These are phyloP conservation scores for Komagataella mondaviorum DNA, from an alignment of 805 yeast species.

Conservation along the genomic window DNA sequence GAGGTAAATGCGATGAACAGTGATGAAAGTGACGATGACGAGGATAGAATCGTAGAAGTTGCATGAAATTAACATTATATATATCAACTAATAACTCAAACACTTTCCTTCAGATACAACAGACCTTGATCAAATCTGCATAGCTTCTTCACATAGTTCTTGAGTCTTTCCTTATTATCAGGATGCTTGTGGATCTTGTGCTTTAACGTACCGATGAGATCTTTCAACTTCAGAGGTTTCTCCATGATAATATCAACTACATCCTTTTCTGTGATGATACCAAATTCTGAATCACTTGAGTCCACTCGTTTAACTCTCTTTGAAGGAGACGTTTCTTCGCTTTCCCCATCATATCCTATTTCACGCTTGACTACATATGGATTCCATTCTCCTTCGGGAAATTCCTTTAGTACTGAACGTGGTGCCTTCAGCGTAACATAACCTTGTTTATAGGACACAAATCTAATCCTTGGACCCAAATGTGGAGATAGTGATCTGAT, in stretches of 20 bases:
- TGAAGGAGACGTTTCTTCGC: constrained; percentile 11
- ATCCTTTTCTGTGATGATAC: constrained; percentile 50
- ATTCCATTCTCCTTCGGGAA: constrained; percentile 81
- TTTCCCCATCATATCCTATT: constrained; percentile 9
- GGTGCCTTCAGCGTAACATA: constrained; percentile 54
- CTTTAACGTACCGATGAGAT: constrained; percentile 45
- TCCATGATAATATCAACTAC: constrained; percentile 48
- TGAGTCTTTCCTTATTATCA: constrained; percentile 49
- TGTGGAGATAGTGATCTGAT: constrained; percentile 11
- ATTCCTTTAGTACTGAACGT: constrained; percentile 40
- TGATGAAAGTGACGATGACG: constrained; percentile 34
- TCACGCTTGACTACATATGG: constrained; percentile 35
- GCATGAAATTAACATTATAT: constrained; percentile 14
- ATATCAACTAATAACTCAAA: constrained; percentile 3
- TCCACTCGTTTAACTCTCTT: constrained; percentile 18
- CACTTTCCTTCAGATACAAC: constrained; percentile 6
- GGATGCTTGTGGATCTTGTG: constrained; percentile 50
- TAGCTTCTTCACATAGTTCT: constrained; percentile 17
- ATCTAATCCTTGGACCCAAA: constrained; percentile 18
- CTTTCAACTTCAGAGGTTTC: constrained; percentile 38
- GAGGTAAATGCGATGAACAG: constrained; percentile 32
- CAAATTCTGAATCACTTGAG: constrained; percentile 4
- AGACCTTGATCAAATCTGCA: constrained; percentile 17
- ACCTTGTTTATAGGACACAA: constrained; percentile 32
- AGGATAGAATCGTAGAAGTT: constrained; percentile 39